Percentiles rank a stretch among this genome's conserved stretches.
phyloP scores from a whole-genome alignment of 139 green algal genomes.

The Tetradesmus obliquus region DNA sequence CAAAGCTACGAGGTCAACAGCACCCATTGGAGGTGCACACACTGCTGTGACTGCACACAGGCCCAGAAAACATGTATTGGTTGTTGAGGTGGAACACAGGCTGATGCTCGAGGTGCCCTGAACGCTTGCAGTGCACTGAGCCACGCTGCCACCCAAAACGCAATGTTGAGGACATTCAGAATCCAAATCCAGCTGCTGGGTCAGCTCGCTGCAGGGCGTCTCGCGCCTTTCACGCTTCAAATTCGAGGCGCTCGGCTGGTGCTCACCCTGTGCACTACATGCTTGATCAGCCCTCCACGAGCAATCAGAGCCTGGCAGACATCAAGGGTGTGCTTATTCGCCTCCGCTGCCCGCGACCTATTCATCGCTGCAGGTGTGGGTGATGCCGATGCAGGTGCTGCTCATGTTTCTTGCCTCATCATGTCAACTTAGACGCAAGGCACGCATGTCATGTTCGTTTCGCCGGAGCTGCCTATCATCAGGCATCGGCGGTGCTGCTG shows the following conservation, averaged over 20 bases:
- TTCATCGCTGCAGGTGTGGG: neutral
- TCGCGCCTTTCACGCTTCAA: neutral
- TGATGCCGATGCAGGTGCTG: neutral
- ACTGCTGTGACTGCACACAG: neutral
- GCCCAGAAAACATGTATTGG: neutral
- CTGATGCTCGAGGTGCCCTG: neutral
- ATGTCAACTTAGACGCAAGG: neutral
- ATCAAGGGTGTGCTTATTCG: neutral
- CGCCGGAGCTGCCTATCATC: no score
- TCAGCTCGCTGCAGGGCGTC: neutral
- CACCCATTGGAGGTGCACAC: neutral
- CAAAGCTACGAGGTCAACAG: no score
- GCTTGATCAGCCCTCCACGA: neutral
- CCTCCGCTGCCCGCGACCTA: neutral
- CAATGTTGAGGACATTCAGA: neutral
- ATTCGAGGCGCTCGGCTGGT: neutral
- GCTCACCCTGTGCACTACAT: neutral
- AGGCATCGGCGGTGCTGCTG: no score
- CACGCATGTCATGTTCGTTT: neutral
- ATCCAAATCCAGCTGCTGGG: neutral
- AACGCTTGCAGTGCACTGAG: neutral
- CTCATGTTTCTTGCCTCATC: neutral
- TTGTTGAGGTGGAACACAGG: neutral
- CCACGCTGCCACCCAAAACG: neutral
- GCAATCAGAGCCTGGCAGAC: neutral